Base-by-base conservation (phyloP, 345 rosid species). In the Pelargonium nanum region DNA sequence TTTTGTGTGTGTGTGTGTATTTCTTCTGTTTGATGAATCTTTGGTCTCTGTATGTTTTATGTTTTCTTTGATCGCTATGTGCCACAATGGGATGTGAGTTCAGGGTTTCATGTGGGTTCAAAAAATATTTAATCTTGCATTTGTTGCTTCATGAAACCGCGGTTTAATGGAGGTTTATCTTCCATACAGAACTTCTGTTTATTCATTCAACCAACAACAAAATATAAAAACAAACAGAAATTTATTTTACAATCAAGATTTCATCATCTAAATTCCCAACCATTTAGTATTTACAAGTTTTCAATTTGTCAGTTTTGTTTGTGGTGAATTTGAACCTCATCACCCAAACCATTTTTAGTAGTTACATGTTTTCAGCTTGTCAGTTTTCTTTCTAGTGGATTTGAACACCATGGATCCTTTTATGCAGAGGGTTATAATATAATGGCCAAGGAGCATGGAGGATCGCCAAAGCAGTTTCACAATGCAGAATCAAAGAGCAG, bases 381-480 rank as follows among this genome's bases (percentile, higher is more conserved):
- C 44, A 17, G 32, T 21, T 20, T 30, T 60, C 50, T 20, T 26
- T 26, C 54, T 26, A 32, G 0, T 56, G 10, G 25, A 8, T 68
- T 23, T 55, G 12, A 5, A 34, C 10, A n/a, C 26, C 53, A 64
- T 69, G 52, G 53, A 25, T 51, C 44, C 23, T 54, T 50, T 15
- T 55, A 64, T 54, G 60, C 66, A 66, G 66, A 68, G 56, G 22
- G 19, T 24, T 25, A 73, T 30, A 81, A 75, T 20, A 60, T 19
- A 56, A 86, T 86, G 93, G 85, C 76, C 17, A 86, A 81, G 75
- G 91, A 82, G 48, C 60, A 76, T 62, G 60, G 75, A 24, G 93
- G 83, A 70, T 86, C 88, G 54, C 82, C 94, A n/a, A 83, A 83
- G 71, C 82, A 65, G 52, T 34, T 23, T 20, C 80, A 71, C 60